Conservation (phyloP, 441 rosid genomes). For the Gossypium lobatum region DNA sequence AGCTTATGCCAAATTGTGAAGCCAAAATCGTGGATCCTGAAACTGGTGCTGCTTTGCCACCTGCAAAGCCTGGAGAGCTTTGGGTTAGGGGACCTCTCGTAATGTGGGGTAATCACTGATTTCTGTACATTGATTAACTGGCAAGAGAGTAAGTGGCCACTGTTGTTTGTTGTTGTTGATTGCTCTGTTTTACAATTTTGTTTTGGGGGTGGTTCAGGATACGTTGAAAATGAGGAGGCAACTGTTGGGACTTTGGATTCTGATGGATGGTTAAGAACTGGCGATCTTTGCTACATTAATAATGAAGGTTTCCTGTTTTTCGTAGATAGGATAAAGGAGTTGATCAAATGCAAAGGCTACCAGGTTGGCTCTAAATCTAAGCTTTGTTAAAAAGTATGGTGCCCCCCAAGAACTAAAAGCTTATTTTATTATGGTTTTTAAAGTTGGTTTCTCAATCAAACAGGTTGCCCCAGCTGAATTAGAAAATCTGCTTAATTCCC, state of each 20-base stretch:
- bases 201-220: conserved; percentile 28
- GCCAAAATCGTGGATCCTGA: conserved; percentile 49
- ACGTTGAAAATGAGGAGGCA: conserved; percentile 47
- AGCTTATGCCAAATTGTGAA: conserved; percentile 35
- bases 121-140: not conserved
- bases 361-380: conserved; percentile 29
- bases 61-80: conserved; percentile 41
- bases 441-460: not conserved
- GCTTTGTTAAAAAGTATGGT: not conserved
- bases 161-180: not conserved
- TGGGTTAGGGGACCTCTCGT: conserved; percentile 52
- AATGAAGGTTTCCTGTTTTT: conserved; percentile 47
- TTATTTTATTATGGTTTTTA: not conserved
- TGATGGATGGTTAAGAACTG: conserved; percentile 58
- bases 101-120: conserved; percentile 39
- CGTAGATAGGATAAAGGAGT: conserved; percentile 51
- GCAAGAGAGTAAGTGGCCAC: too few species aligned
- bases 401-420: not conserved
- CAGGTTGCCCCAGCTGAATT: conserved; percentile 56
- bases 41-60: conserved; percentile 34
- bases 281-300: conserved; percentile 55
- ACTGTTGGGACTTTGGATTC: conserved; percentile 37
- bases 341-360: conserved; percentile 56
- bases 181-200: not conserved
- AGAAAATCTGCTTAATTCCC: conserved; percentile 45